A percentile compares a stretch with the other conserved stretches of the same genome.
Evolutionary conservation across 2,329 filamentous ascomycete species (phyloP).

Genomic region (Cladosporium sp.): DNA sequence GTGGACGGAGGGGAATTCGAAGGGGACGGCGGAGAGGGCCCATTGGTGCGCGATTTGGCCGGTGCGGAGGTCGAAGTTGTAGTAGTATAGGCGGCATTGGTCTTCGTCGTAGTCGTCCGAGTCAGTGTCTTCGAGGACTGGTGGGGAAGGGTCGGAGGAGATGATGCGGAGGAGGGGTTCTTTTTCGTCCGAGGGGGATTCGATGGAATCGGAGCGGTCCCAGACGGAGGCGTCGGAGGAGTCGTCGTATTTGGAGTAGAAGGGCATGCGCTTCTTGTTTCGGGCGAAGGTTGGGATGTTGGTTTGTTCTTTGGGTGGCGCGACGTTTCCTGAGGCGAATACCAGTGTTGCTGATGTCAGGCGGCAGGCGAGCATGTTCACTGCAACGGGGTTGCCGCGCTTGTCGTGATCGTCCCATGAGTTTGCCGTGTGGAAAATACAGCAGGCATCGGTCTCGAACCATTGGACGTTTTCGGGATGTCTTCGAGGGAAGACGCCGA

Average conservation of each 20-base stretch:
- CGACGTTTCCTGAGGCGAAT: conserved; percentile 60
- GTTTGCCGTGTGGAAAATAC: conserved; percentile 69
- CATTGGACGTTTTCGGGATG: conserved; percentile 55
- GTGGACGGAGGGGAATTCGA: conserved; percentile 62
- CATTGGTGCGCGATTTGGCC: conserved; percentile 55
- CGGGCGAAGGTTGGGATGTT: conserved; percentile 4
- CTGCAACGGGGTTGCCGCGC: conserved; percentile 35
- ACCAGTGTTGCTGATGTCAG: conserved; percentile 62
- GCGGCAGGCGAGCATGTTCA: conserved; percentile 63
- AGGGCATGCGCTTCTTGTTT: conserved; percentile 37
- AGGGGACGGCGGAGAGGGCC: conserved; percentile 59
- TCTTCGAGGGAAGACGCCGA: conserved; percentile 63
- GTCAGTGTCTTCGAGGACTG: conserved; percentile 16
- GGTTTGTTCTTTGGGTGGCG: conserved; percentile 38
- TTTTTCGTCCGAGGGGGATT: conserved; percentile 26
- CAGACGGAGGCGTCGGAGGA: conserved; percentile 24
- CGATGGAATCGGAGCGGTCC: conserved; percentile 21
- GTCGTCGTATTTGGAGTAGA: conserved; percentile 43
- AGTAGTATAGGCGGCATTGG: conserved; percentile 67
- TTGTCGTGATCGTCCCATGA: conserved; percentile 55
- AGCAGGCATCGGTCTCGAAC: conserved; percentile 64
- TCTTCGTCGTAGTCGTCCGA: conserved; percentile 48
- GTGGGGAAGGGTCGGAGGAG: conserved; percentile 6
- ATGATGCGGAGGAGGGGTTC: conserved; percentile 22
- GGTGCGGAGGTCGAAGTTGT: conserved; percentile 50